Evolutionary conservation across 2,329 filamentous ascomycete species (phyloP).

Genomic region (Botrytis deweyae): DNA sequence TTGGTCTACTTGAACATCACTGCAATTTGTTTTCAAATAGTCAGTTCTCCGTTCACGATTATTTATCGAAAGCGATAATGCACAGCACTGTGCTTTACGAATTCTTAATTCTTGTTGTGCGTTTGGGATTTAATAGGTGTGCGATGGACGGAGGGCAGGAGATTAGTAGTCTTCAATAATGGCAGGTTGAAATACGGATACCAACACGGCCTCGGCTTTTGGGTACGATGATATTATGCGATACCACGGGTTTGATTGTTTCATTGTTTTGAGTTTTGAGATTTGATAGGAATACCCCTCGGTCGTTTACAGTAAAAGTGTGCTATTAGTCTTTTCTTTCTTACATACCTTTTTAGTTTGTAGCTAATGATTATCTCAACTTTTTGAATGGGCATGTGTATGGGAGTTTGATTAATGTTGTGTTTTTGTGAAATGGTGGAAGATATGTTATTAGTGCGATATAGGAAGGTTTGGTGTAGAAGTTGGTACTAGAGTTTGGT

Average conservation of each 20-base stretch:
- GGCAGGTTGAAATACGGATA: neutral
- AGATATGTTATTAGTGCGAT: neutral
- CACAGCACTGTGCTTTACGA: neutral
- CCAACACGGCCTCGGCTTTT: neutral
- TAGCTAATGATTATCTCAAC: neutral
- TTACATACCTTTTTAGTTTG: neutral
- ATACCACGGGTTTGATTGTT: neutral
- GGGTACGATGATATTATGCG: neutral
- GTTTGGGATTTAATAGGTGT: neutral
- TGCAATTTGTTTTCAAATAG: neutral
- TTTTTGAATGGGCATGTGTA: neutral
- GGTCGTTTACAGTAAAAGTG: neutral
- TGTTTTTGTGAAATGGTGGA: neutral
- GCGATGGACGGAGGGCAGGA: neutral
- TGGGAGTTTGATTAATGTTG: neutral
- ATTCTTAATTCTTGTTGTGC: neutral
- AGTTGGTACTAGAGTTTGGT: neutral
- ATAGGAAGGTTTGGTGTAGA: neutral
- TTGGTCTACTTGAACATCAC: constrained; percentile 34
- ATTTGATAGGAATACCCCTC: constrained; percentile 9
- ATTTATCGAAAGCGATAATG: neutral
- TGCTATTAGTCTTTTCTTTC: neutral
- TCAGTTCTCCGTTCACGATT: neutral
- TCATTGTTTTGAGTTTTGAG: neutral
- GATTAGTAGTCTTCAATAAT: neutral